A percentile compares a stretch with the other conserved stretches of the same genome.
Conservation (phyloP, 2,329 filamentous ascomycete genomes). For the Biscogniauxia sp. region DNA sequence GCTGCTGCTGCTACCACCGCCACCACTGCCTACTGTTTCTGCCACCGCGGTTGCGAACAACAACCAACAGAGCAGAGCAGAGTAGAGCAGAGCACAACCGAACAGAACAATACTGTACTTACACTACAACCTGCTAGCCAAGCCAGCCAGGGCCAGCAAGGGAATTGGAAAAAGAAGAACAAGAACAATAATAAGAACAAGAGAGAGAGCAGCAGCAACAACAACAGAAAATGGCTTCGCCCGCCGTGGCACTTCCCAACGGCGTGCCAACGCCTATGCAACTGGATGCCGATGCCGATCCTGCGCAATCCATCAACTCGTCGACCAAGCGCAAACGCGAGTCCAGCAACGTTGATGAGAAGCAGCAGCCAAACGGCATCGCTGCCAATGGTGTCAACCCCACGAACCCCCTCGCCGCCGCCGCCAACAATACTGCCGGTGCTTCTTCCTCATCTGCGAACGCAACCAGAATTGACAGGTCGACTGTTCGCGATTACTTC, state of each 20-base stretch:
- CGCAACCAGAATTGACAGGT: constrained; percentile 21
- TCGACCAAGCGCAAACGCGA: constrained; percentile 35
- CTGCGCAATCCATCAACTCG: constrained; percentile 25
- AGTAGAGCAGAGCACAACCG: too few relatives aligned
- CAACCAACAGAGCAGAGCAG: too few relatives aligned
- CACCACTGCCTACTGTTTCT: too few relatives aligned
- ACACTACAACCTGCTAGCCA: too few relatives aligned
- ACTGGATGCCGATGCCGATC: constrained; percentile 16
- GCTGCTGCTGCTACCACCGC: too few relatives aligned
- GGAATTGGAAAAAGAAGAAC: too few relatives aligned
- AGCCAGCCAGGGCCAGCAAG: too few relatives aligned
- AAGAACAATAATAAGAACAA: too few relatives aligned
- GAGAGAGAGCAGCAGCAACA: too few relatives aligned
- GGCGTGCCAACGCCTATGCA: constrained; percentile 25
- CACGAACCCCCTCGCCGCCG: constrained; percentile 2
- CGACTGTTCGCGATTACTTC: constrained; percentile 29
- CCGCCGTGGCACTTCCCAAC: constrained; percentile 30
- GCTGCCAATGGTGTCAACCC: constrained; percentile 12
- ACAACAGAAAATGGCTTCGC: constrained; percentile 27
- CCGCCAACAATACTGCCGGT: constrained; percentile 1
- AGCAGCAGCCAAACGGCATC: constrained; percentile 19
- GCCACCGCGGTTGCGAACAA: too few relatives aligned
- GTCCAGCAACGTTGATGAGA: constrained; percentile 22
- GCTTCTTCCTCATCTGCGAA: constrained; percentile 2
- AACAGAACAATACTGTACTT: too few relatives aligned